Evolutionary conservation across 192 early-diverging fungal genomes (phyloP), one percentile per base, ranked within the genome.

Genomic region (Mortierella alpina): DNA sequence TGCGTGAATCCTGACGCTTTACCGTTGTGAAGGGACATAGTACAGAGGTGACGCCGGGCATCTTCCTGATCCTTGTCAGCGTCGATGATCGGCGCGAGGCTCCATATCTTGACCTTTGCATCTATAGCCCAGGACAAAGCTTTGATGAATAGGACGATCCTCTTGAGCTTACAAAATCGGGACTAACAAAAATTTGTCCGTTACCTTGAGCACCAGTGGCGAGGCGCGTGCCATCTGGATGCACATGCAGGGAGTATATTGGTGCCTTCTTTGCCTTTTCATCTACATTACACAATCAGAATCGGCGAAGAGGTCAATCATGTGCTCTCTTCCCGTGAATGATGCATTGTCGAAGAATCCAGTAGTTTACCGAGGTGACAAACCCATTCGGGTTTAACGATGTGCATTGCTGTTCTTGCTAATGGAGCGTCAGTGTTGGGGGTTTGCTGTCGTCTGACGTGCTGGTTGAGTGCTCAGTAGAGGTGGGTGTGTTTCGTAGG

Each of bases 41-140:
- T 96, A 47, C 95, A 90, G 4, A 98, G 72, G 18, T 96, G 90
- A 63, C 84, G 83, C 12, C 88, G 89, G 45, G 86, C 82, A 9
- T 73, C 83, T 6, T 91, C 86, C 8, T 65, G 31, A 70, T 90
- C 88, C 41, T 83, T 70, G 5, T 74, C 77, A 23, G 75, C 83
- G 58, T 91, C 82, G 6, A 84, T 66, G 7, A 96, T 85, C 0
- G 93, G 87, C 0, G 57, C 83, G 8, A 91, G 85, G 75, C 90
- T 95, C 97, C 97, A 98, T n/a, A 99, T 85, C 64, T 92, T 95
- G 50, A 98, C 88, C 65, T 93, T 95, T 58, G 86, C 86, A 88
- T 97, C 97, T 94, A 88, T 7, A 66, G 49, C 23, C 6, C 20
- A 23, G 5, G 31, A 31, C 31, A 31, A 45, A 15, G 4, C 60